Evolutionary conservation across 2,329 filamentous ascomycete species (phyloP), one percentile per base, ranked within the genome.

Genomic region (Rutstroemia sp.): DNA sequence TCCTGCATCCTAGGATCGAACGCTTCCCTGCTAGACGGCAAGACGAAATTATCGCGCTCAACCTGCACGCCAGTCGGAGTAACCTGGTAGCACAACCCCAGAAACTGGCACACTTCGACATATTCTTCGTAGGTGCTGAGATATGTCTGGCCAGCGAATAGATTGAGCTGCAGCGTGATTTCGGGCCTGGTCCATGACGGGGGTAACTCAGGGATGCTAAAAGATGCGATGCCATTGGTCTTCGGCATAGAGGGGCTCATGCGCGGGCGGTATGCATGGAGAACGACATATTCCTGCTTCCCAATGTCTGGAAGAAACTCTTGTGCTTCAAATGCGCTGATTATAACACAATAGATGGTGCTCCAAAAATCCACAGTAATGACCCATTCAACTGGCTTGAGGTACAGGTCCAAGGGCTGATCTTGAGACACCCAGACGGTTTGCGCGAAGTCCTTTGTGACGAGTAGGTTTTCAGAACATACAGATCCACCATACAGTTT

Each of bases 141-240:
- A 61, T 89, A 89, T 0, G 89, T 73, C 54, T 87, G 83, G 0
- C 86, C 87, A 0, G 87, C 74, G 54, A 90, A 89, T 0, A 89
- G 69, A 45, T 86, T 85, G 0, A 89, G 73, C 56, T 81, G 73
- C 0, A 73, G 69, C 0, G 71, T 66, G 12, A 0, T 51, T n/a
- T 0, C 12, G 25, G 62, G 66, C 12, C 61, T 64, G 4, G 67
- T 55, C 7, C 48, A 58, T 19, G 63, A 59, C 0, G 1, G 6
- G 2, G 59, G 57, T 0, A 66, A 41, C 1, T 45, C 39, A 0
- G 74, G 73, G 1, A 76, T 55, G 1, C 68, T 72, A 62, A 73
- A 78, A 1, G 82, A 69, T 1, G 68, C 57, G 0, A 85, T 68
- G 0, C 64, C 50, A 47, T 84, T 77, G 0, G 84, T 65, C 2